These are phyloP conservation scores for Niebla homalea DNA, from an alignment of 495 filamentous ascomycete species.

Conservation along the genomic window DNA sequence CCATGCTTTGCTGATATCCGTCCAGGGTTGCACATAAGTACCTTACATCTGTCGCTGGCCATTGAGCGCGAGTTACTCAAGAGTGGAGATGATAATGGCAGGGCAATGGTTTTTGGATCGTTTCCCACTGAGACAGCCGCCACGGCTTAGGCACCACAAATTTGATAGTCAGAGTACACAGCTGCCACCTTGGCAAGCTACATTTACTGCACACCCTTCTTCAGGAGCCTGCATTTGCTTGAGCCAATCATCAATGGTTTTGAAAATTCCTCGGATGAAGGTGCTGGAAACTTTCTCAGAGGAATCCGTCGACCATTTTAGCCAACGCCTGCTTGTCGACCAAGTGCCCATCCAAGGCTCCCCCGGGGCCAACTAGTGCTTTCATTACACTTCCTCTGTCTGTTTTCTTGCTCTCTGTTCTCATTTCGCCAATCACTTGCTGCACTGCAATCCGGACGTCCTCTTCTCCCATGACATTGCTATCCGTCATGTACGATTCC, in stretches of 20 bases:
- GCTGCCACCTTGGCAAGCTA: no score
- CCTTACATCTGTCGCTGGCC: conserved; percentile 41
- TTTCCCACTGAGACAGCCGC: conserved; percentile 15
- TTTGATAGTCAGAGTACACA: not conserved
- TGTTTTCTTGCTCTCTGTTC: conserved; percentile 28
- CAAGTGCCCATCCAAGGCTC: conserved; percentile 38
- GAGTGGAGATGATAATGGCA: conserved; percentile 34
- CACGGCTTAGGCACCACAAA: not conserved
- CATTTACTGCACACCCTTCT: no score
- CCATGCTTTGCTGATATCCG: conserved; percentile 8
- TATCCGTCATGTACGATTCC: conserved; percentile 42
- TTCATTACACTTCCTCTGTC: conserved; percentile 36
- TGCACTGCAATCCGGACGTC: conserved; percentile 36
- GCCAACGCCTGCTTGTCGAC: conserved; percentile 38
- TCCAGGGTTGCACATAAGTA: conserved; percentile 47
- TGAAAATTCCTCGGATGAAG: no score
- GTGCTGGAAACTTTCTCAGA: not conserved
- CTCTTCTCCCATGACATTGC: conserved; percentile 35
- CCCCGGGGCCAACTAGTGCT: conserved; percentile 32
- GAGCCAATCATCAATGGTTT: no score
- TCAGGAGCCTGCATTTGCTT: no score
- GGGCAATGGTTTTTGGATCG: conserved; percentile 45
- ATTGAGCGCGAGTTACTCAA: conserved; percentile 44
- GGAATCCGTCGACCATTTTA: conserved; percentile 21
- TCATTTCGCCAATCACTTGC: conserved; percentile 30